Percentiles rank a stretch among this genome's conserved stretches.
phyloP scores from a whole-genome alignment of 169 alveolate genomes.

The Eimeria brunetti region DNA sequence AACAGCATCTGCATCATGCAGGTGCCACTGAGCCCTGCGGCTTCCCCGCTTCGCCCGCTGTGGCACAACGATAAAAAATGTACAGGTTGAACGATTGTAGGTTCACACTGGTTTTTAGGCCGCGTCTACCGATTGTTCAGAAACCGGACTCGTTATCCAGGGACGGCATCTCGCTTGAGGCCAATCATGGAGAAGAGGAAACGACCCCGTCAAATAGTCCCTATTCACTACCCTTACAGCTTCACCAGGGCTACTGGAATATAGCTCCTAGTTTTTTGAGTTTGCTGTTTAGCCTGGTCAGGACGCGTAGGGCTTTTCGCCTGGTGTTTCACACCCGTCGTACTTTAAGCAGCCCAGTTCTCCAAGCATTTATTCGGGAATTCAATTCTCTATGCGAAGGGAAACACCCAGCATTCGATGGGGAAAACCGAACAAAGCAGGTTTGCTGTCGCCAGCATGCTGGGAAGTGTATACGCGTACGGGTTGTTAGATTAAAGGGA shows the following conservation, averaged over 20 bases:
- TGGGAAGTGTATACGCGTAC: background rate
- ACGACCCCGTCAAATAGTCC: background rate
- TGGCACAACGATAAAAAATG: background rate
- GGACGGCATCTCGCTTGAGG: background rate
- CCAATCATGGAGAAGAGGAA: slow-evolving; percentile 1
- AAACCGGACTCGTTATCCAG: background rate
- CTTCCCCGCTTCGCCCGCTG: background rate
- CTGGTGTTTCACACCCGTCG: slow-evolving; percentile 73
- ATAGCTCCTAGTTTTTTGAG: slow-evolving; percentile 47
- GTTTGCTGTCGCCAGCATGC: background rate
- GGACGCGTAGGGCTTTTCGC: slow-evolving; percentile 52
- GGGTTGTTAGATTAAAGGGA: too few species aligned
- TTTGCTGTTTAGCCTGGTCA: slow-evolving; percentile 27
- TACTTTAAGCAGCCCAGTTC: background rate
- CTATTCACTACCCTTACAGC: slow-evolving; percentile 13
- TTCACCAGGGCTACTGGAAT: slow-evolving; percentile 43
- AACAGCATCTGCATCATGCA: background rate
- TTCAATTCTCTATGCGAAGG: slow-evolving; percentile 77
- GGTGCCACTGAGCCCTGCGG: background rate
- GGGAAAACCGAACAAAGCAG: slow-evolving; percentile 77
- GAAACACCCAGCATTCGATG: slow-evolving; percentile 79
- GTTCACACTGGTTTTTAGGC: background rate
- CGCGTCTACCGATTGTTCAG: background rate
- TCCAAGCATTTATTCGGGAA: slow-evolving; percentile 25
- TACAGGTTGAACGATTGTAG: background rate